A percentile compares a stretch with the other conserved stretches of the same genome.
These are phyloP conservation scores for Gentiana straminea DNA, from an alignment of 257 asterid species.

Conservation along the genomic window DNA sequence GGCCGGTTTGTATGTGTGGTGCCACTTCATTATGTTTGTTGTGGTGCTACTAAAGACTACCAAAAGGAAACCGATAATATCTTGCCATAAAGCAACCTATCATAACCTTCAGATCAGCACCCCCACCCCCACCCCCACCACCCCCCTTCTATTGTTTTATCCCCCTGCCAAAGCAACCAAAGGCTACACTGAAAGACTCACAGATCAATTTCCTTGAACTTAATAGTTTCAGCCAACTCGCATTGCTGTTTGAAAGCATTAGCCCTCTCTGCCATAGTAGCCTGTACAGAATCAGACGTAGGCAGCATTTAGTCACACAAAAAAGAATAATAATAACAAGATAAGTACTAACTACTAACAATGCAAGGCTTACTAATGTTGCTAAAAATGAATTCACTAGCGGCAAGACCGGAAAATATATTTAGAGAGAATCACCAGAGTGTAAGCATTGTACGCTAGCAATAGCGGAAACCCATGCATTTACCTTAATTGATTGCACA, in stretches of 20 bases:
- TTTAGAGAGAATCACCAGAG: not conserved
- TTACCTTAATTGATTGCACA: slow-evolving; percentile 93
- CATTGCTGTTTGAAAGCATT: slow-evolving; percentile 77
- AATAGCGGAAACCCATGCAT: slow-evolving; percentile 7
- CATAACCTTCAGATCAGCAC: too few species aligned
- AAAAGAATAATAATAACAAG: slow-evolving; percentile 4
- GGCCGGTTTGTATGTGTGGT: too few species aligned
- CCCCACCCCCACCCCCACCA: too few species aligned
- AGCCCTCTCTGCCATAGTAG: slow-evolving; percentile 80
- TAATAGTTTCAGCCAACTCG: slow-evolving; percentile 80
- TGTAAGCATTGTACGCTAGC: not conserved
- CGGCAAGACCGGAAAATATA: not conserved
- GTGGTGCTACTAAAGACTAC: too few species aligned
- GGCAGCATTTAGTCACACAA: not conserved
- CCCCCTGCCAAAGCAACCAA: too few species aligned
- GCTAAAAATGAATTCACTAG: not conserved
- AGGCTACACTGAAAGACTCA: slow-evolving; percentile 22
- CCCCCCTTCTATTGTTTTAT: too few species aligned
- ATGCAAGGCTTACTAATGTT: not conserved
- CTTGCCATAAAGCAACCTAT: too few species aligned
- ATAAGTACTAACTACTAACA: not conserved
- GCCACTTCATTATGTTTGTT: too few species aligned
- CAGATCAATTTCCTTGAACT: slow-evolving; percentile 98
- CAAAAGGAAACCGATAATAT: too few species aligned
- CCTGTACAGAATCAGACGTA: slow-evolving; percentile 40